Evolutionary conservation across 2,329 filamentous ascomycete genomes (phyloP).

Genomic region (Parascedosporium putredinis): DNA sequence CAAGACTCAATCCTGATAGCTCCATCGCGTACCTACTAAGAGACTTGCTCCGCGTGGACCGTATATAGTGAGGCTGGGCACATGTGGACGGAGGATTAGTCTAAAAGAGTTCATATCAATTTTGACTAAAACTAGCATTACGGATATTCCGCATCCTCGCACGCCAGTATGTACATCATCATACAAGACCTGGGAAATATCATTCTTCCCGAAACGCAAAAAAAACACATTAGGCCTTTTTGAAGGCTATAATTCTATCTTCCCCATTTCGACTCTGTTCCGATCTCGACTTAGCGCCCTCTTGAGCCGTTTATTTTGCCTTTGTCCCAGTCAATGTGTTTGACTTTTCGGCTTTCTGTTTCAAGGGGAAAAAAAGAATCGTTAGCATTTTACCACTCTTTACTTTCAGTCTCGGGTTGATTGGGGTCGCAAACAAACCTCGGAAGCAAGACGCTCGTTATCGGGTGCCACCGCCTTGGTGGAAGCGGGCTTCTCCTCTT

Average conservation of each 20-base stretch:
- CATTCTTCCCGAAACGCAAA: too few relatives aligned
- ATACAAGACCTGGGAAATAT: too few relatives aligned
- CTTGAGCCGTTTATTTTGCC: not conserved
- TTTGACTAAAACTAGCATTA: not conserved
- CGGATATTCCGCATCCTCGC: not conserved
- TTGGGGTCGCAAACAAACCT: constrained; percentile 4
- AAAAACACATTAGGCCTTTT: too few relatives aligned
- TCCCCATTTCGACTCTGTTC: not conserved
- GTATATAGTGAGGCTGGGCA: too few relatives aligned
- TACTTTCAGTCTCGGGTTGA: too few relatives aligned
- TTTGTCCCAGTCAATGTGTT: constrained; percentile 4
- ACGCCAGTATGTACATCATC: not conserved
- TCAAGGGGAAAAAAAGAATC: too few relatives aligned
- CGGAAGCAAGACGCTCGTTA: constrained; percentile 1
- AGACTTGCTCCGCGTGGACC: too few relatives aligned
- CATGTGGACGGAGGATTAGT: too few relatives aligned
- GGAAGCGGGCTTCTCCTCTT: constrained; percentile 5
- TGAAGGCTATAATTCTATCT: not conserved
- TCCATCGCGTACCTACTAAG: too few relatives aligned
- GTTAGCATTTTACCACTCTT: too few relatives aligned
- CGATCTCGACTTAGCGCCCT: not conserved
- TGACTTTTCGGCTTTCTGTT: constrained; percentile 3
- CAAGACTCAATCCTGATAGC: too few relatives aligned
- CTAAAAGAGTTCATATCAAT: too few relatives aligned
- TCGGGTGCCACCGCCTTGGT: constrained; percentile 1